Evolutionary conservation across 148 eudicot species (phyloP).

Genomic region (Amaranthus hypochondriacus): DNA sequence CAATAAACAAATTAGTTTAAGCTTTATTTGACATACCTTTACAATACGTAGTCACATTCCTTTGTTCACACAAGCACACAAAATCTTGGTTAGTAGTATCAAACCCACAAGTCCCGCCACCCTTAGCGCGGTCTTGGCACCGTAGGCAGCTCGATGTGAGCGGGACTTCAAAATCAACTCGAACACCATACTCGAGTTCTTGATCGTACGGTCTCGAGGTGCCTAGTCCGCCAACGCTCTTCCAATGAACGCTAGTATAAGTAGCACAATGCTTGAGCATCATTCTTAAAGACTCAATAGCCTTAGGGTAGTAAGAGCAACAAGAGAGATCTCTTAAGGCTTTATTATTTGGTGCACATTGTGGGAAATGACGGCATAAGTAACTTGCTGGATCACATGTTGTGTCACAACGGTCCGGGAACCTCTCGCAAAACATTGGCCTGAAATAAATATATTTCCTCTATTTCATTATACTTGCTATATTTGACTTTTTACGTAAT

Average conservation of each 20-base stretch:
- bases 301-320: slow-evolving; percentile 85
- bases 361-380: slow-evolving; percentile 73
- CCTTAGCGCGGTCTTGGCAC: slow-evolving; percentile 70
- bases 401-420: slow-evolving; percentile 71
- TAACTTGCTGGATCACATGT: slow-evolving; percentile 77
- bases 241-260: slow-evolving; percentile 81
- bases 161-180: slow-evolving; percentile 83
- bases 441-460: slow-evolving; percentile 7
- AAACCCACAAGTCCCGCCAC: slow-evolving; percentile 86
- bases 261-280: slow-evolving; percentile 70
- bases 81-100: slow-evolving; percentile 52
- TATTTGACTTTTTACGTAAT: too few species aligned
- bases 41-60: slow-evolving; percentile 73
- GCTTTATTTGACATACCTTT: slow-evolving; percentile 41
- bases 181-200: slow-evolving; percentile 75
- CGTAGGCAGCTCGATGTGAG: slow-evolving; percentile 60
- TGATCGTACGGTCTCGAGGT: slow-evolving; percentile 40
- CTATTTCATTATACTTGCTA: too few species aligned
- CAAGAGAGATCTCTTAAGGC: slow-evolving; percentile 39
- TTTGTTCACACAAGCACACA: slow-evolving; percentile 64
- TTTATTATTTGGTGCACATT: slow-evolving; percentile 34
- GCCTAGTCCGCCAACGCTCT: slow-evolving; percentile 43
- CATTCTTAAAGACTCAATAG: slow-evolving; percentile 68
- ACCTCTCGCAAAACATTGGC: slow-evolving; percentile 71
- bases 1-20: too few species aligned